Evolutionary conservation across 2,329 filamentous ascomycete species (phyloP).

Genomic region (Xylariaceae sp.): DNA sequence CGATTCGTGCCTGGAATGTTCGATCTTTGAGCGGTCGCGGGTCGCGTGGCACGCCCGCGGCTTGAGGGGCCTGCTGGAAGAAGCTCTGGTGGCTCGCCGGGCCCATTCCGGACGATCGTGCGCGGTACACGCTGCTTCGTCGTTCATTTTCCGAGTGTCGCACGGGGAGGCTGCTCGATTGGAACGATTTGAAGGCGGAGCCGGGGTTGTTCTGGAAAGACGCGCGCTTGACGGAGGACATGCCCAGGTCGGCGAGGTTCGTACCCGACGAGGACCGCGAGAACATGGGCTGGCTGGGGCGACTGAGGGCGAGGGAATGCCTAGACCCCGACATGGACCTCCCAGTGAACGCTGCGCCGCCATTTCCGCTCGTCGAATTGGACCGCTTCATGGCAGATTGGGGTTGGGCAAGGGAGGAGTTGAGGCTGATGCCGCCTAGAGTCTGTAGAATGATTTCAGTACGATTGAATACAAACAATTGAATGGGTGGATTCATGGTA

Average conservation of each 20-base stretch:
- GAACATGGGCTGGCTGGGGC: slow-evolving; percentile 83
- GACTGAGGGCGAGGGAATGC: slow-evolving; percentile 76
- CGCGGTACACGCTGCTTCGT: slow-evolving; percentile 76
- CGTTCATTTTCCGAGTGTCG: slow-evolving; percentile 52
- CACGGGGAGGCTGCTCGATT: slow-evolving; percentile 45
- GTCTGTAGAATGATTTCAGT: slow-evolving; percentile 51
- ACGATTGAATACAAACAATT: background rate
- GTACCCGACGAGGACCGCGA: slow-evolving; percentile 76
- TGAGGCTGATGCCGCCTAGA: slow-evolving; percentile 75
- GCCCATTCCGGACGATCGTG: slow-evolving; percentile 61
- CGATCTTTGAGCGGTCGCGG: slow-evolving; percentile 81
- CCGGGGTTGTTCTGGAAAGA: slow-evolving; percentile 64
- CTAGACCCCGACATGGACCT: slow-evolving; percentile 78
- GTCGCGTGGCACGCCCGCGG: slow-evolving; percentile 77
- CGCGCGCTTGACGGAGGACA: slow-evolving; percentile 78
- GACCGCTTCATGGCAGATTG: slow-evolving; percentile 91
- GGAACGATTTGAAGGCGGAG: slow-evolving; percentile 64
- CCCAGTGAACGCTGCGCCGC: slow-evolving; percentile 57
- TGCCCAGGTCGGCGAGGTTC: slow-evolving; percentile 71
- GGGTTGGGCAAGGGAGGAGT: slow-evolving; percentile 82
- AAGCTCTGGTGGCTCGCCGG: slow-evolving; percentile 82
- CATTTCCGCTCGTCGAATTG: slow-evolving; percentile 65
- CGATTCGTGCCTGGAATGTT: slow-evolving; percentile 73
- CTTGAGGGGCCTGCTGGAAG: slow-evolving; percentile 79
- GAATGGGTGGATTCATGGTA: slow-evolving; percentile 15